A percentile compares a stretch with the other conserved stretches of the same genome.
These are phyloP conservation scores for Colletotrichum sidae DNA, from an alignment of 2,329 filamentous ascomycete genomes.

Conservation along the genomic window DNA sequence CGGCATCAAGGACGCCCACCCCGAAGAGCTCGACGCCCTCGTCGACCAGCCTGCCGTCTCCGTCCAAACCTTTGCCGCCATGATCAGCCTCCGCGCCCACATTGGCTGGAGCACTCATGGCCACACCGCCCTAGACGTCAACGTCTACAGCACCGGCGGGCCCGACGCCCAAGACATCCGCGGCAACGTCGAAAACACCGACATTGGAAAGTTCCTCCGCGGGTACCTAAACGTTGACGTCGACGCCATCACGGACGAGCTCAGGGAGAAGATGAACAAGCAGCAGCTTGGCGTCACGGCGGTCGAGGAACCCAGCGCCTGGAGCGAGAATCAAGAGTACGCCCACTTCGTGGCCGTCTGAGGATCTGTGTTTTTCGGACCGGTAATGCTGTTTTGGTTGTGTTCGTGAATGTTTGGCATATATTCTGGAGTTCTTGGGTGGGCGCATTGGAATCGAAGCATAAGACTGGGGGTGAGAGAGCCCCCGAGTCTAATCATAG, in stretches of 20 bases:
- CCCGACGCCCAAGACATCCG: constrained; percentile 72
- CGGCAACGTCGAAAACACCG: constrained; percentile 95
- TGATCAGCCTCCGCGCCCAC: constrained; percentile 88
- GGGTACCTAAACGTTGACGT: constrained; percentile 86
- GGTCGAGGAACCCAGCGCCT: constrained; percentile 19
- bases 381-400: not conserved
- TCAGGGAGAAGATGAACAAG: constrained; percentile 67
- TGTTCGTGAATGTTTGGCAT: not conserved
- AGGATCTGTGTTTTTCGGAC: not conserved
- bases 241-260: constrained; percentile 79
- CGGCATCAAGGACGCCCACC: constrained; percentile 79
- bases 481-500: constrained; percentile 10
- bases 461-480: constrained; percentile 1
- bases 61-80: constrained; percentile 76
- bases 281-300: constrained; percentile 34
- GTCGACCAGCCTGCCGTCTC: constrained; percentile 68
- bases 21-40: constrained; percentile 77
- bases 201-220: constrained; percentile 85
- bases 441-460: constrained; percentile 4
- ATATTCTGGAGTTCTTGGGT: constrained; percentile 26
- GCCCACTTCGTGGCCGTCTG: constrained; percentile 18
- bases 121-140: constrained; percentile 93
- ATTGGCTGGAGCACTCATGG: constrained; percentile 96
- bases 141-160: constrained; percentile 87
- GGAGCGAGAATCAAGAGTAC: constrained; percentile 26